Evolutionary conservation across 1,284 basidiomycete genomes (phyloP).

Genomic region (Apiotrichum akiyoshidainum): DNA sequence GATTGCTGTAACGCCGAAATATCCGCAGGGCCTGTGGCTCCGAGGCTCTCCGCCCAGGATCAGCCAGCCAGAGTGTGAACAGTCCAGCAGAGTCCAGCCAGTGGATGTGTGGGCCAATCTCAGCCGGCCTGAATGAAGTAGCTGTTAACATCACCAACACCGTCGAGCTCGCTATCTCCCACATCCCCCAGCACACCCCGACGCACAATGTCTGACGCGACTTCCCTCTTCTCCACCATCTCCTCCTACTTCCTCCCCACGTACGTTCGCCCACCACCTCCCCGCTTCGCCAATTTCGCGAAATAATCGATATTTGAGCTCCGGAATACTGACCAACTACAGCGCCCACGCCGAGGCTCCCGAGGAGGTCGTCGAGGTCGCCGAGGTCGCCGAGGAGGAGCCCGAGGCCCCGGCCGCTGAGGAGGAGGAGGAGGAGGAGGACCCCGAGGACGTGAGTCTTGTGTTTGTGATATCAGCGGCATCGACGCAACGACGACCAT

Average conservation of each 20-base stretch:
- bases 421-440: constrained; percentile 53
- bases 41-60: not conserved
- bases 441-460: constrained; percentile 71
- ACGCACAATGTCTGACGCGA: constrained; percentile 21
- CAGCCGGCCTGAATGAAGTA: constrained; percentile 5
- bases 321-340: not conserved
- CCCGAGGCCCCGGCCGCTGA: constrained; percentile 48
- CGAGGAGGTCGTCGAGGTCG: constrained; percentile 41
- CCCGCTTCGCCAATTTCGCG: not conserved
- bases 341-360: constrained; percentile 51
- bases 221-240: constrained; percentile 37
- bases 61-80: not conserved
- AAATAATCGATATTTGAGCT: not conserved
- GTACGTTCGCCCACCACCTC: constrained; percentile 24
- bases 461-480: no score
- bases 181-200: not conserved
- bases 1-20: not conserved
- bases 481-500: no score
- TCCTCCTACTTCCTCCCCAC: constrained; percentile 41
- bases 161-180: constrained; percentile 5
- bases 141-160: constrained; percentile 8
- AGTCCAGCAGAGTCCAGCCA: not conserved
- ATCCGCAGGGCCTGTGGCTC: not conserved
- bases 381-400: constrained; percentile 37
- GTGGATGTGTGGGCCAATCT: constrained; percentile 9